phyloP scores from a whole-genome alignment of 306 rosid species.

The Cotoneaster glaucophyllus region DNA sequence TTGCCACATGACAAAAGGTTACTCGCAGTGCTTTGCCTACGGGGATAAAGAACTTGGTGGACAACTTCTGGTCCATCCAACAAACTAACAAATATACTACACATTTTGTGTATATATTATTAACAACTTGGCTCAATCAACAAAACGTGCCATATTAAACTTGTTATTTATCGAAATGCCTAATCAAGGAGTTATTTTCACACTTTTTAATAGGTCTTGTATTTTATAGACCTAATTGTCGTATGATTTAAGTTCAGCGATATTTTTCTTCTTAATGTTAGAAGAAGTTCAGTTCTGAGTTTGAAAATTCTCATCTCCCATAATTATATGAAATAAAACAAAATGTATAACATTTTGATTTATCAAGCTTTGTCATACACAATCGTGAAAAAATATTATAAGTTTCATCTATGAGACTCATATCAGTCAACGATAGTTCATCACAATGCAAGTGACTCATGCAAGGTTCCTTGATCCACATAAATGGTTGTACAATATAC shows the following conservation, averaged over 20 bases:
- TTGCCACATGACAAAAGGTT: background rate
- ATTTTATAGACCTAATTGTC: background rate
- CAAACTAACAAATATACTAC: background rate
- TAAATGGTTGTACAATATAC: background rate
- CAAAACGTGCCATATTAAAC: background rate
- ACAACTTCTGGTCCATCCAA: background rate
- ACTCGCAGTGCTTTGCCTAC: background rate
- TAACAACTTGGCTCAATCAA: background rate
- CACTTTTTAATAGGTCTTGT: background rate
- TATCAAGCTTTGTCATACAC: background rate
- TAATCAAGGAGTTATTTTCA: background rate
- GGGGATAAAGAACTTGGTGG: background rate
- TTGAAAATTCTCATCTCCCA: no score
- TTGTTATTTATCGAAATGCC: background rate
- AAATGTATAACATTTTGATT: no score
- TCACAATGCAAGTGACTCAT: background rate
- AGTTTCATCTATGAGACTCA: background rate
- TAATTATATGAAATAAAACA: no score
- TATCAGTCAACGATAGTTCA: background rate
- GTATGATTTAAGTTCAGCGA: background rate
- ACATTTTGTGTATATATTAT: background rate
- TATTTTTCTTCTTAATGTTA: no score
- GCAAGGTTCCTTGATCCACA: background rate
- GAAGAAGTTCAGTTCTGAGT: no score
- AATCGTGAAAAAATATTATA: background rate